These are phyloP conservation scores for Corallochytrium limacisporum DNA, from an alignment of 78 protist genomes.

Conservation along the genomic window DNA sequence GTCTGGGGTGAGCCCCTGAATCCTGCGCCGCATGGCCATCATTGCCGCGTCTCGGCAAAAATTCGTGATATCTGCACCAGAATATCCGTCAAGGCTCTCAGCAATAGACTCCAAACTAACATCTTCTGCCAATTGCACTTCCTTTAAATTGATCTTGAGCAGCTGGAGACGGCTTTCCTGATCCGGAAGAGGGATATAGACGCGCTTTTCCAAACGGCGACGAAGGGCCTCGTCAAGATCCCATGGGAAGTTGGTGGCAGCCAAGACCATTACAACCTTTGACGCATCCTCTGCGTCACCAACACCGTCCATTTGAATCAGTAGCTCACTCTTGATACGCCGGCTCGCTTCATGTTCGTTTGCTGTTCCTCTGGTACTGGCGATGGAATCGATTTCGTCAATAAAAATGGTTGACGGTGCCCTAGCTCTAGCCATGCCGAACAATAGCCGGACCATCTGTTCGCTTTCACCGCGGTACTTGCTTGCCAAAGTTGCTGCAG, in stretches of 20 bases:
- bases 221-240: slow-evolving; percentile 88
- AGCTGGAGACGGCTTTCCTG: slow-evolving; percentile 20
- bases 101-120: slow-evolving; percentile 25
- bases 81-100: slow-evolving; percentile 20
- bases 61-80: slow-evolving; percentile 51
- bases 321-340: slow-evolving; percentile 51
- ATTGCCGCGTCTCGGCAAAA: slow-evolving; percentile 59
- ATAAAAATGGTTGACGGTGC: slow-evolving; percentile 71
- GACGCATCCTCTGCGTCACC: background rate
- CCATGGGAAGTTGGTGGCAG: slow-evolving; percentile 97
- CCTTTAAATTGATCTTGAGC: slow-evolving; percentile 15
- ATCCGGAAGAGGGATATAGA: slow-evolving; percentile 55
- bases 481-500: slow-evolving; percentile 42
- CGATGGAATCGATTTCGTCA: slow-evolving; percentile 56
- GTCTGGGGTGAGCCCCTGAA: slow-evolving; percentile 23
- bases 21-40: slow-evolving; percentile 31
- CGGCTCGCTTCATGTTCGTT: slow-evolving; percentile 54
- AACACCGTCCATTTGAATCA: slow-evolving; percentile 72
- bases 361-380: background rate
- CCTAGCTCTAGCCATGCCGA: slow-evolving; percentile 66
- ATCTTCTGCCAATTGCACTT: slow-evolving; percentile 7
- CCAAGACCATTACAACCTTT: slow-evolving; percentile 80
- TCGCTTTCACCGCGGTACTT: slow-evolving; percentile 81
- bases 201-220: slow-evolving; percentile 69
- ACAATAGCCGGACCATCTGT: slow-evolving; percentile 46